Base-by-base conservation (phyloP, 2,329 filamentous ascomycete genomes). In the Stagonosporopsis vannaccii region DNA sequence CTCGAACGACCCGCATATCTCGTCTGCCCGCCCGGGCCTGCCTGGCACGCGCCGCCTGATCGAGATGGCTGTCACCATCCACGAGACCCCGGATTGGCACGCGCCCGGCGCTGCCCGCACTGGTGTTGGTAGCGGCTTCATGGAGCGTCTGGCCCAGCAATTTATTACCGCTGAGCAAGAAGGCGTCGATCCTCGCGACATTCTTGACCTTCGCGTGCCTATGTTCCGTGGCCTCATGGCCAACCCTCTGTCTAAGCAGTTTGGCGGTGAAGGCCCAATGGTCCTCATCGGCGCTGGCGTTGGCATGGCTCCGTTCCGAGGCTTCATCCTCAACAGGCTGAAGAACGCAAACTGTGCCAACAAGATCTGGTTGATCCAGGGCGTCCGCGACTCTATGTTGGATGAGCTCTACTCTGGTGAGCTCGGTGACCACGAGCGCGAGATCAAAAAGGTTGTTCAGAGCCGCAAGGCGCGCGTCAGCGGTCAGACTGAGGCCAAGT, bases 151-250 rank as follows among this genome's bases (percentile, higher is more conserved):
- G 68, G 93, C 95, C 0, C 83, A 84, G 35, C 83, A 84, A 62
- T 90, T 90, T 72, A 84, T 94, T 66, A 83, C 85, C 13, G 87
- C 90, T 0, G 86, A 91, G 72, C 78, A 82, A 30, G 78, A 82
- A 78, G 44, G 82, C 78, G 72, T 80, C 30, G 79, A 82, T 55
- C 78, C 74, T 11, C 66, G 71, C 47, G 64, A 73, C 28, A 68
- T 79, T 22, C 78, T 86, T 2, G 85, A 92, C 63, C 72, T 98
- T 15, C 87, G 91, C 66, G 82, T 98, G 5, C 95, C 95, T 67
- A 97, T 99, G 91, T 99, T 99, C 85, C 92, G 96, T 71, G 95
- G 95, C 0, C 82, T 99, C 39, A 99, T 99, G 95, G 89, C 92
- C 59, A 99, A 99, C 75, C 95, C 95, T 0, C 84, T 99, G 1